Evolutionary conservation across 2,329 filamentous ascomycete genomes (phyloP), one percentile per base, ranked within the genome.

Genomic region (Nectriaceae sp.): DNA sequence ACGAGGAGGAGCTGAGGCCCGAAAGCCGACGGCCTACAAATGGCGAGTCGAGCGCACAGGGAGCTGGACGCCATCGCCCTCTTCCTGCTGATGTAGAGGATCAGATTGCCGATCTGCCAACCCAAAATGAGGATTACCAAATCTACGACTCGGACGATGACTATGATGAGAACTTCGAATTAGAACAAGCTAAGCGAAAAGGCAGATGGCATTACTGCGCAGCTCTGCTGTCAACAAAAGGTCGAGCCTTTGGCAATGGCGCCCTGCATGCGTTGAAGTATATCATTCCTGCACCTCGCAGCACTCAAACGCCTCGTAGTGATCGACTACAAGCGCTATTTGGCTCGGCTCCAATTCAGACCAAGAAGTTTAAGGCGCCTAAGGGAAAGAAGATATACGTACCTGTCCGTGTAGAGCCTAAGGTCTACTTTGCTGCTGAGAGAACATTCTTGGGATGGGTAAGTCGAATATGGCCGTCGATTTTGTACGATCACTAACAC

Each of bases 391-490:
- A 89, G 69, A 97, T 99, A 50, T 93, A 97, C 63, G 94, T 99
- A 20, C 93, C 93, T 13, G 87, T 97, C 46, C 85, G 94, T 41
- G 92, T 99, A 26, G 94, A 99, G 70, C 94, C 94, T 26, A 99
- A 99, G 73, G 94, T 99, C 42, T 96, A 91, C 70, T 96, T 99
- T 66, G 94, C 94, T 19, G 92, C 91, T 1, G 94, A 99, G 71
- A 84, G 94, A 56, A 99, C 94, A 1, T 99, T 97, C 73, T 80
- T 99, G 48, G 89, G 90, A 54, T 99, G 94, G 91, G 85, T 88
- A 72, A 74, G 83, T 73, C 21, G 13, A 24, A 15, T 47, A 16
- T 24, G 20, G 33, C 36, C 20, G 13, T 46, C 10, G 6, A 15
- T 38, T 29, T 21, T 24, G 19, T 6, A 11, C 53, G 38, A 55